phyloP scores from a whole-genome alignment of 768 basidiomycete genomes.

The Obba rivulosa region DNA sequence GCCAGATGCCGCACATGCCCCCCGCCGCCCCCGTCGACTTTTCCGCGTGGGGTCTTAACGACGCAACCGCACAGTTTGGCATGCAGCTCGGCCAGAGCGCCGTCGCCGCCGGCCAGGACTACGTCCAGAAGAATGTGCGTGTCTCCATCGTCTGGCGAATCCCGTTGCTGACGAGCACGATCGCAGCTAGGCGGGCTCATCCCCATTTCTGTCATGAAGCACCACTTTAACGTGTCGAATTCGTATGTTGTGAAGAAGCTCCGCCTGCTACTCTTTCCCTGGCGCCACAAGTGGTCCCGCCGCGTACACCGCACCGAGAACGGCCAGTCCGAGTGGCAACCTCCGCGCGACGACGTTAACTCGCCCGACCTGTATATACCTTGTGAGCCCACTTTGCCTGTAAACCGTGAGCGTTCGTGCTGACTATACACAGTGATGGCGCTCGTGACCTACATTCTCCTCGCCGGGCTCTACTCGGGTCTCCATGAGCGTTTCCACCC shows the following conservation, averaged over 20 bases:
- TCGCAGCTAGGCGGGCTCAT: constrained; percentile 74
- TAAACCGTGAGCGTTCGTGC: not conserved
- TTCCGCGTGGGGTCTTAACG: constrained; percentile 81
- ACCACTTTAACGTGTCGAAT: constrained; percentile 95
- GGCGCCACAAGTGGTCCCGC: constrained; percentile 86
- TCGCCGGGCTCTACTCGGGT: constrained; percentile 82
- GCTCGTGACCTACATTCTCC: constrained; percentile 89
- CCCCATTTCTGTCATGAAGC: constrained; percentile 72
- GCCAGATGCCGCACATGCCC: constrained; percentile 28
- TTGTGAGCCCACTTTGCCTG: constrained; percentile 35
- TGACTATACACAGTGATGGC: constrained; percentile 69
- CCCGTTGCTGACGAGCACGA: constrained; percentile 3
- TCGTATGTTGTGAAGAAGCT: constrained; percentile 92
- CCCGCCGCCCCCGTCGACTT: constrained; percentile 42
- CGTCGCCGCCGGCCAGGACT: constrained; percentile 90
- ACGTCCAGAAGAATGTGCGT: constrained; percentile 89
- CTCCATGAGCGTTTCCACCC: constrained; percentile 82
- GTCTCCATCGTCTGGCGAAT: not conserved
- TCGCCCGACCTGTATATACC: constrained; percentile 97
- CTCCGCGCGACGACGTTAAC: constrained; percentile 93
- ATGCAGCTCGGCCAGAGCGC: constrained; percentile 94
- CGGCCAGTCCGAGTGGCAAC: constrained; percentile 69
- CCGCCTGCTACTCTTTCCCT: constrained; percentile 86
- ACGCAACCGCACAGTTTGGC: constrained; percentile 91
- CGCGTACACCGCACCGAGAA: constrained; percentile 61